Evolutionary conservation across 495 filamentous ascomycete species (phyloP).

Genomic region (Penicillium longicatenatum): DNA sequence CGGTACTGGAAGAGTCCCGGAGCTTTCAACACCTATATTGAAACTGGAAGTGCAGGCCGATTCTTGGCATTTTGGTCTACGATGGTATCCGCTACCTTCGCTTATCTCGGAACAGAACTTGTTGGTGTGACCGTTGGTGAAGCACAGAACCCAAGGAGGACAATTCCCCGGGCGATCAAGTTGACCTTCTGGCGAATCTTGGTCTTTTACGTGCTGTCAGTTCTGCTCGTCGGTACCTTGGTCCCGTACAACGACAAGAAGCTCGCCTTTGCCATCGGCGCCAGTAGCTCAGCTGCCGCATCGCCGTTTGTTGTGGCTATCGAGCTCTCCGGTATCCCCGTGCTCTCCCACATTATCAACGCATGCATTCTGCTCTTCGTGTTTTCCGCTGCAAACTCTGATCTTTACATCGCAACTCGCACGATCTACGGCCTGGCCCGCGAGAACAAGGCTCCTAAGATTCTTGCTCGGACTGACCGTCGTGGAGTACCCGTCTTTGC

Average conservation of each 20-base stretch:
- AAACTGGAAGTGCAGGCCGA: constrained; percentile 44
- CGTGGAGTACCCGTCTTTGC: constrained; percentile 77
- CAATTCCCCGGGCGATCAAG: constrained; percentile 75
- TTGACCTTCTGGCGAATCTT: constrained; percentile 84
- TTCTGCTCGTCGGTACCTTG: constrained; percentile 56
- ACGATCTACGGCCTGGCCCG: constrained; percentile 78
- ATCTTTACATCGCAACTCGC: constrained; percentile 76
- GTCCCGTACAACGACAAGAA: constrained; percentile 55
- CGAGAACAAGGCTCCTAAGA: constrained; percentile 71
- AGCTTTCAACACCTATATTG: constrained; percentile 49
- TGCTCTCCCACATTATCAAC: constrained; percentile 60
- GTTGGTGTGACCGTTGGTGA: constrained; percentile 73
- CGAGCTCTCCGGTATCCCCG: constrained; percentile 51
- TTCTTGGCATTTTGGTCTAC: constrained; percentile 81
- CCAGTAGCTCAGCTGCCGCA: constrained; percentile 49
- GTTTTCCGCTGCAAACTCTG: constrained; percentile 75
- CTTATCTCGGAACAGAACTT: constrained; percentile 83
- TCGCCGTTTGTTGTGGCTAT: constrained; percentile 68
- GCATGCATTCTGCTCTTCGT: constrained; percentile 77
- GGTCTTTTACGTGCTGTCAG: constrained; percentile 70
- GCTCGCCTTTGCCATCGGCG: constrained; percentile 56
- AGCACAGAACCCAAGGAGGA: constrained; percentile 72
- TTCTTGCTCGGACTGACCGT: constrained; percentile 69
- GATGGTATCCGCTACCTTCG: constrained; percentile 77
- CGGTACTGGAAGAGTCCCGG: constrained; percentile 78